Evolutionary conservation across 2,329 filamentous ascomycete genomes (phyloP), one percentile per base, ranked within the genome.

Genomic region (Fusarium devonianum): DNA sequence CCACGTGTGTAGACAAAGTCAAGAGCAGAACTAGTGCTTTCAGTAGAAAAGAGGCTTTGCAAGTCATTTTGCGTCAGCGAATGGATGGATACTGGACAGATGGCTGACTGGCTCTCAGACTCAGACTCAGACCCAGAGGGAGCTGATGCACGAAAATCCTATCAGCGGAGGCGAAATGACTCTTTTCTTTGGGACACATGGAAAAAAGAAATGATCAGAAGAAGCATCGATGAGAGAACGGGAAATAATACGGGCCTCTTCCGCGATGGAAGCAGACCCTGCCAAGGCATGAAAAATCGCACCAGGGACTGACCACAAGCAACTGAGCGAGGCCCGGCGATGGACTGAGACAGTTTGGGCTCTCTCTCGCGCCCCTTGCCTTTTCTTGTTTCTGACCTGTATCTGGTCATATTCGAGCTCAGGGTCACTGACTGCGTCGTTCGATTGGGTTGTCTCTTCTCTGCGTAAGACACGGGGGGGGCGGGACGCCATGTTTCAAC

Each of bases 401-500:
- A 19, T 33, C 30, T 25, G 17, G 14, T 43, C 30, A 26, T 13
- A 14, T 22, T 22, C 21, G 11, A 16, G 21, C 13, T 28, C 21
- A 21, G 22, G 16, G 25, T 26, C 16, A 37, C 26, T 29, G 23
- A 11, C 41, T 38, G 18, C 11, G 17, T 32, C 25, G 23, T 17
- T 18, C 19, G n/a, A n/a, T n/a, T n/a, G 25, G 26, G 22, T 30
- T 37, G n/a, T 25, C 23, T 30, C 23, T 29, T 23, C 41, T 23
- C 19, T 37, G 30, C 28, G 40, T 22, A 30, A 30, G 40, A 35
- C 35, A 19, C 22, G 18, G 5, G n/a, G n/a, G n/a, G n/a, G 22
- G 16, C 47, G 41, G 53, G 45, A 49, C 32, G 46, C 56, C 44
- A 43, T 51, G 38, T 54, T 52, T 51, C 56, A 59, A 45, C 26